Base-by-base conservation (phyloP, 371 early-diverging fungal genomes). In the Mortierella sp. region DNA sequence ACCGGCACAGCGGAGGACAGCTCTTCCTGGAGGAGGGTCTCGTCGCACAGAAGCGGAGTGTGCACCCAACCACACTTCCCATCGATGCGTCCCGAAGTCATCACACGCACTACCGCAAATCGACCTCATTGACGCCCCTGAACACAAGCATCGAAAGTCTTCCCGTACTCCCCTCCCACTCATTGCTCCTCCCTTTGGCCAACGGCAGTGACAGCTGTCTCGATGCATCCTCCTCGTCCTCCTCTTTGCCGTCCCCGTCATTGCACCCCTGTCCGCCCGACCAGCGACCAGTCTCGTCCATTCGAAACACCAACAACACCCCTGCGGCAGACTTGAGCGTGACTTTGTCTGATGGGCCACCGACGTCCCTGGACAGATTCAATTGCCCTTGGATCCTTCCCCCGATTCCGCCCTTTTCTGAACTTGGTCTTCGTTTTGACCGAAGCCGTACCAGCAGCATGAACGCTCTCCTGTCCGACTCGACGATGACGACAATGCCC, bases 391-490 rank as follows among this genome's bases (percentile, higher is more conserved):
- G 57, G 55, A 28, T 69, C 18, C 64, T 79, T 6, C 79, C 79
- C 7, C 79, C 79, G 7, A 79, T 79, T n/a, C 72, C 79, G 0
- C 53, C 65, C 26, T 79, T 79, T 21, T 56, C 79, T 7, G 79
- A 79, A 21, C 69, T 79, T 25, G 73, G 70, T 0, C 46, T 79
- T 9, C 58, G 46, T 3, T 70, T 72, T 46, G 79, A 72, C 26
- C 72, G 66, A 57, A 52, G 46, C 25, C 66, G 67, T 16, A 57
- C 60, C 29, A 70, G 44, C 21, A 66, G 67, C 59, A 14, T 59
- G 0, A 56, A 61, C 21, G 56, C 44, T 15, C 28, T 26, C 26
- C 47, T 46, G 25, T 9, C 53, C 12, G 12, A 23, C 53, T 23
- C 12, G 53, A 12, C 53, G 9, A 23, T n/a, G n/a, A n/a, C n/a